phyloP scores from a whole-genome alignment of 129 eudicot species.

The Centrapalus pauciflorus region DNA sequence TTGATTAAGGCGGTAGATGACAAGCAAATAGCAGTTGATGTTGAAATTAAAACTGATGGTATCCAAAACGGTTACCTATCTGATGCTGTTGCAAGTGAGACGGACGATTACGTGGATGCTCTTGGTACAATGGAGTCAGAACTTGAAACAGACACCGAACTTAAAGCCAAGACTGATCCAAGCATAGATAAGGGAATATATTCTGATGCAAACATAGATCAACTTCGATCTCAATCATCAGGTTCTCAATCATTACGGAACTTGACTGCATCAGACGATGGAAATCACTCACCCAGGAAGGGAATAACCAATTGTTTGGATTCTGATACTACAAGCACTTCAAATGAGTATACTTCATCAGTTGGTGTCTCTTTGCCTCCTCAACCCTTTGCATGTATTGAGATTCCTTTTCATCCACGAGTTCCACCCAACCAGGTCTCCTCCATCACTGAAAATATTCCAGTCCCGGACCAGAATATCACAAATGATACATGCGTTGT shows the following conservation, averaged over 20 bases:
- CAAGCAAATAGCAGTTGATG: conserved; percentile 42
- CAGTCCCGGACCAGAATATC: conserved; percentile 14
- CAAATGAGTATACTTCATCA: conserved; percentile 32
- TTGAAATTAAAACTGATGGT: conserved; percentile 34
- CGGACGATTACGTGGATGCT: conserved; percentile 79
- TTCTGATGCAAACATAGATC: conserved; percentile 45
- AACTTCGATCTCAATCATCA: conserved; percentile 39
- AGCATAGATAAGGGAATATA: conserved; percentile 17
- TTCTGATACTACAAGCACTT: conserved; percentile 41
- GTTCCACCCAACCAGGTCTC: conserved; percentile 21
- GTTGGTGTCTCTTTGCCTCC: conserved; percentile 28
- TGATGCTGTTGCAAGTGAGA: conserved; percentile 69
- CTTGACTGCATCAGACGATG: conserved; percentile 46
- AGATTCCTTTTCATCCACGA: conserved; percentile 29
- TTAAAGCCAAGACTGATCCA: conserved; percentile 26
- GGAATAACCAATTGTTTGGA: conserved; percentile 35
- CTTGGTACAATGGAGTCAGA: conserved; percentile 69
- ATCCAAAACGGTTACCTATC: conserved; percentile 38
- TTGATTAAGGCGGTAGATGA: conserved; percentile 23
- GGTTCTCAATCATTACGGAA: conserved; percentile 58
- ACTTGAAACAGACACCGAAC: conserved; percentile 54
- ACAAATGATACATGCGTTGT: conserved; percentile 13
- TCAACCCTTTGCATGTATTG: conserved; percentile 18
- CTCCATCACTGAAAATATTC: conserved; percentile 26
- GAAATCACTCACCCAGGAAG: conserved; percentile 37